Conservation (phyloP, 2,329 filamentous ascomycete species). For the Fusarium luffae region DNA sequence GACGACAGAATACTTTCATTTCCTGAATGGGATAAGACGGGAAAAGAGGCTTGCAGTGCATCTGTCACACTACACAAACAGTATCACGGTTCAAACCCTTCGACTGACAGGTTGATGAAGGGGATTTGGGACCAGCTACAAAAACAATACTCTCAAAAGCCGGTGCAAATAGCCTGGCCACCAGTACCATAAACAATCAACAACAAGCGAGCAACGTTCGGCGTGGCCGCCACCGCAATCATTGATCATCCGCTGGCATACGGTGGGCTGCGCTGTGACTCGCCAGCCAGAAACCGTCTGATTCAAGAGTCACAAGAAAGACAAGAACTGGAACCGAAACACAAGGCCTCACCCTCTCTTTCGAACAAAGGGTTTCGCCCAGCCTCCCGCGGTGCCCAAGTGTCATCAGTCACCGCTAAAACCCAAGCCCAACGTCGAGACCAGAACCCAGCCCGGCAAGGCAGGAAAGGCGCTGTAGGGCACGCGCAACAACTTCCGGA, state of each 20-base stretch:
- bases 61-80: conserved; percentile 40
- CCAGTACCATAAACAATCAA: conserved; percentile 13
- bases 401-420: conserved; percentile 42
- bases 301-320: conserved; percentile 32
- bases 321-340: conserved; percentile 5
- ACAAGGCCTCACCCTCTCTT: conserved; percentile 2
- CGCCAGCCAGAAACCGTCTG: conserved; percentile 37
- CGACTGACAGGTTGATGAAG: conserved; percentile 15
- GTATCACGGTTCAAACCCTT: conserved; percentile 23
- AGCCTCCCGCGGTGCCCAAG: conserved; percentile 34
- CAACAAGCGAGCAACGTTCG: conserved; percentile 27
- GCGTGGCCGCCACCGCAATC: conserved; percentile 26
- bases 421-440: conserved; percentile 33
- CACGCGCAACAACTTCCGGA: conserved; percentile 26
- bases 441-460: conserved; percentile 26
- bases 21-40: conserved; percentile 42
- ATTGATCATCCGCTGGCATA: conserved; percentile 28
- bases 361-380: conserved; percentile 17
- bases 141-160: neutral
- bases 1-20: conserved; percentile 24
- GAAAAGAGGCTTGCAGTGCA: conserved; percentile 34
- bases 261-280: conserved; percentile 37
- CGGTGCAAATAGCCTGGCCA: neutral
- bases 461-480: conserved; percentile 20
- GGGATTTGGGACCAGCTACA: conserved; percentile 8